phyloP scores from a whole-genome alignment of 1,139 yeast genomes.

The Suhomyces atakaporum region DNA sequence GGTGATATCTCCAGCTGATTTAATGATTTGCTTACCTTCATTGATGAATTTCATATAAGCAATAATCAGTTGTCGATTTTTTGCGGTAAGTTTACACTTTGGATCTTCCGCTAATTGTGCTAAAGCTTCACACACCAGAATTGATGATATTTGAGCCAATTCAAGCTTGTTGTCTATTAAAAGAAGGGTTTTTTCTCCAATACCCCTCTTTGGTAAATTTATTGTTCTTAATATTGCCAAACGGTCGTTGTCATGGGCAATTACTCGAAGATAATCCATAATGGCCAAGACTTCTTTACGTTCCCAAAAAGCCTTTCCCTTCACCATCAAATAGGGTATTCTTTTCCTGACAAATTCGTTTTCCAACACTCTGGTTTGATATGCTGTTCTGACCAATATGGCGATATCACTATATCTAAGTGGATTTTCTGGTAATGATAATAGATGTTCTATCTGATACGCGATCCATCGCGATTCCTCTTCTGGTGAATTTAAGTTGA shows the following conservation, averaged over 20 bases:
- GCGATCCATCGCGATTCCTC: constrained; percentile 63
- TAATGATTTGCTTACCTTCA: constrained; percentile 23
- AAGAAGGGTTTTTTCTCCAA: constrained; percentile 63
- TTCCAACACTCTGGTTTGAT: constrained; percentile 62
- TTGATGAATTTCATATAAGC: constrained; percentile 34
- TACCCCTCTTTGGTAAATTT: constrained; percentile 63
- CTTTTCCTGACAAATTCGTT: constrained; percentile 52
- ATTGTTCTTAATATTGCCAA: constrained; percentile 61
- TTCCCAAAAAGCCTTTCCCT: constrained; percentile 82
- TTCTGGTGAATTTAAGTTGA: constrained; percentile 37
- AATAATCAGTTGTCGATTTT: constrained; percentile 20
- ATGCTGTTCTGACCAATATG: constrained; percentile 64
- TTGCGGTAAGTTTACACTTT: constrained; percentile 16
- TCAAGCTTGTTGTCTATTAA: constrained; percentile 29
- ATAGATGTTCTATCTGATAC: constrained; percentile 51
- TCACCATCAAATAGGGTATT: constrained; percentile 66
- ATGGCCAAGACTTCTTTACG: constrained; percentile 65
- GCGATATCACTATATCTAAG: constrained; percentile 63
- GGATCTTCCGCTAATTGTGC: background rate
- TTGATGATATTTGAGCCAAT: constrained; percentile 5
- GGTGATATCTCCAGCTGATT: constrained; percentile 11
- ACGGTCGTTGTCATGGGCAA: constrained; percentile 58
- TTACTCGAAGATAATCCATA: constrained; percentile 63
- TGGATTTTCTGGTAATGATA: constrained; percentile 35
- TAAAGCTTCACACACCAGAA: constrained; percentile 5